A percentile compares a stretch with the other conserved stretches of the same genome.
These are phyloP conservation scores for Mollisiaceae sp. DNA, from an alignment of 2,329 filamentous ascomycete species.

Conservation along the genomic window DNA sequence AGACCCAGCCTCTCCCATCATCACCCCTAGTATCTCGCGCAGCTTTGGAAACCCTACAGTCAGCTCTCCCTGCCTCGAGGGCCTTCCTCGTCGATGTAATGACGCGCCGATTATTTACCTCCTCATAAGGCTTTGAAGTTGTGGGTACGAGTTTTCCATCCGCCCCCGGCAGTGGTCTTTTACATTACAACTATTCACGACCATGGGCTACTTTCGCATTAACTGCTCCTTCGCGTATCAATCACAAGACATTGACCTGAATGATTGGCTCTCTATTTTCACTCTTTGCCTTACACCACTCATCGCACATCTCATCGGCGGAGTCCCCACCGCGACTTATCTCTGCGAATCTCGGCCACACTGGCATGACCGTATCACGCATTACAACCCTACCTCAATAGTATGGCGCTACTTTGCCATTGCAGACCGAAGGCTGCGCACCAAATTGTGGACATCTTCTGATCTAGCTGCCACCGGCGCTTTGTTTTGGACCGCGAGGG, in stretches of 20 bases:
- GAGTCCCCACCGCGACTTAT: constrained; percentile 35
- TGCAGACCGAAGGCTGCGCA: constrained; percentile 42
- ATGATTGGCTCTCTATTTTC: constrained; percentile 42
- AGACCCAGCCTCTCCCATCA: too few species aligned
- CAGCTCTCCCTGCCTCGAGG: too few species aligned
- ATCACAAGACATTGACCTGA: constrained; percentile 23
- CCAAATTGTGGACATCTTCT: constrained; percentile 37
- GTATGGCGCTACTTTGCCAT: constrained; percentile 45
- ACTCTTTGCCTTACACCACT: constrained; percentile 44
- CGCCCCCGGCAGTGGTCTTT: too few species aligned
- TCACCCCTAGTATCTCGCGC: too few species aligned
- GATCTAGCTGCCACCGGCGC: constrained; percentile 44
- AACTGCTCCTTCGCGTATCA: constrained; percentile 12
- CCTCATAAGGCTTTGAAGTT: too few species aligned
- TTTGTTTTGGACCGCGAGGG: constrained; percentile 43
- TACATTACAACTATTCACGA: too few species aligned
- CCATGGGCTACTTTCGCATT: too few species aligned
- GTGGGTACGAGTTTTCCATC: too few species aligned
- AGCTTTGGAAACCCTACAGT: too few species aligned
- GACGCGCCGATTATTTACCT: too few species aligned
- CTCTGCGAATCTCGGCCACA: constrained; percentile 29
- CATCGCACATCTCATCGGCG: constrained; percentile 42
- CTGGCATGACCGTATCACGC: constrained; percentile 42
- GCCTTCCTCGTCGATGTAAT: too few species aligned
- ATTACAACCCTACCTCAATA: constrained; percentile 47